These are phyloP conservation scores for Fusarium torreyae DNA, from an alignment of 2,329 filamentous ascomycete genomes.

Conservation along the genomic window DNA sequence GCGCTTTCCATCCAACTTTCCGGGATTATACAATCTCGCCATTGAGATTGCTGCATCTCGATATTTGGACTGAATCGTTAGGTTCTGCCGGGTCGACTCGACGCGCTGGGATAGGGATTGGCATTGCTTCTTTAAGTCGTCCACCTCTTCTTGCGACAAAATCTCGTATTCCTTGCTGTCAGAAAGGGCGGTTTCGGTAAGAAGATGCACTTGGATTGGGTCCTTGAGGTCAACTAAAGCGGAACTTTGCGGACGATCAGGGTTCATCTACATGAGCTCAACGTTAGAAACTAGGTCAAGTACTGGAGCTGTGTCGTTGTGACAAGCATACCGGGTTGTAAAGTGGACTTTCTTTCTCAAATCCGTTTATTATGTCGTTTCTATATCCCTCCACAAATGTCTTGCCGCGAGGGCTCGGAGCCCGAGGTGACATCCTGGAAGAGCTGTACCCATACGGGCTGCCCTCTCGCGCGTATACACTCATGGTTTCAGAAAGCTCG, in stretches of 20 bases:
- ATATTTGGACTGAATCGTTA: slow-evolving; percentile 92
- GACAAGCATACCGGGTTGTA: slow-evolving; percentile 70
- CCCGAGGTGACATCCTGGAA: slow-evolving; percentile 52
- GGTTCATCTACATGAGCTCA: slow-evolving; percentile 62
- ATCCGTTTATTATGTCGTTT: slow-evolving; percentile 67
- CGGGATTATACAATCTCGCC: slow-evolving; percentile 82
- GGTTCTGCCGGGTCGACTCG: slow-evolving; percentile 84
- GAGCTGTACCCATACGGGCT: slow-evolving; percentile 56
- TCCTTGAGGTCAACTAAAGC: slow-evolving; percentile 75
- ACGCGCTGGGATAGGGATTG: slow-evolving; percentile 81
- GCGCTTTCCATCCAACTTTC: slow-evolving; percentile 62
- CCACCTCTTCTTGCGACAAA: slow-evolving; percentile 91
- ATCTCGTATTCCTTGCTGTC: slow-evolving; percentile 91
- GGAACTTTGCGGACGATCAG: slow-evolving; percentile 68
- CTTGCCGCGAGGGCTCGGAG: slow-evolving; percentile 61
- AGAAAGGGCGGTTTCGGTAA: slow-evolving; percentile 92
- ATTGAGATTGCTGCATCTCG: slow-evolving; percentile 93
- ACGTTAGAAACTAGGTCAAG: slow-evolving; percentile 27
- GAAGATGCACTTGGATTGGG: slow-evolving; percentile 87
- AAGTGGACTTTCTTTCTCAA: slow-evolving; percentile 67
- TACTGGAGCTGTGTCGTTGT: background rate
- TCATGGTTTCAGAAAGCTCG: slow-evolving; percentile 54
- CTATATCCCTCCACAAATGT: slow-evolving; percentile 73
- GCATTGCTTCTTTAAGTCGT: slow-evolving; percentile 90
- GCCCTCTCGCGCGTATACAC: slow-evolving; percentile 56